These are phyloP conservation scores for Ceratocystis ficicola DNA, from an alignment of 2,329 filamentous ascomycete genomes.

Conservation along the genomic window DNA sequence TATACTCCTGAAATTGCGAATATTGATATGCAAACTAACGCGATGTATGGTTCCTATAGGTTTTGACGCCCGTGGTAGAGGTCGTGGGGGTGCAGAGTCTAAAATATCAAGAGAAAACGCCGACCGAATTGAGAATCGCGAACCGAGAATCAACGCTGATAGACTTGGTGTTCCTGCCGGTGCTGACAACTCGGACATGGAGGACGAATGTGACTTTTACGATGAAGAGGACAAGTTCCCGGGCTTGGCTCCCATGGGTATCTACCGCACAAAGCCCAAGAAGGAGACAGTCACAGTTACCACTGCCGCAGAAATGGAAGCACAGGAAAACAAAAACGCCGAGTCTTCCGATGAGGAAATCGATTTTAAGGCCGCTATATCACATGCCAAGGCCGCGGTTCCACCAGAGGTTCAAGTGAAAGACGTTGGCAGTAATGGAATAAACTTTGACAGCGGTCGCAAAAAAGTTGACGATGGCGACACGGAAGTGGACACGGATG, in stretches of 20 bases:
- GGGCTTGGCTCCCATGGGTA: constrained; percentile 42
- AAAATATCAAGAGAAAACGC: constrained; percentile 26
- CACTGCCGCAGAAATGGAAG: constrained; percentile 20
- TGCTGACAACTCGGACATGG: constrained; percentile 34
- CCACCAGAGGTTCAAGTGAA: constrained; percentile 43
- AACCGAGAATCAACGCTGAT: constrained; percentile 45
- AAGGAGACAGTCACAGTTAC: constrained; percentile 19
- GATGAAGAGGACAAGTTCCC: constrained; percentile 29
- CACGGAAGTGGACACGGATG: constrained; percentile 25
- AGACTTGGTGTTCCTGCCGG: constrained; percentile 35
- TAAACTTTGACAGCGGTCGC: constrained; percentile 33
- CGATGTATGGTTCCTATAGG: not conserved
- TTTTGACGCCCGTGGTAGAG: constrained; percentile 18
- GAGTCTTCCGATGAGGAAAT: constrained; percentile 19
- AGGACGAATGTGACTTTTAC: constrained; percentile 37
- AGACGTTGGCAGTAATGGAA: constrained; percentile 37
- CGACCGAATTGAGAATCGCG: constrained; percentile 29
- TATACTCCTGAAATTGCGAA: constrained; percentile 12
- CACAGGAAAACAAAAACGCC: constrained; percentile 13
- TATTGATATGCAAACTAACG: not conserved
- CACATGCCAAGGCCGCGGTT: constrained; percentile 11
- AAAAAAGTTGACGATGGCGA: constrained; percentile 26
- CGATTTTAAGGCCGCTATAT: constrained; percentile 22
- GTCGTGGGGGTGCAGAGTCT: constrained; percentile 26
- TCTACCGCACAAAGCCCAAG: constrained; percentile 30